phyloP scores from a whole-genome alignment of 2,329 filamentous ascomycete genomes.

The Xylariaceae sp. region DNA sequence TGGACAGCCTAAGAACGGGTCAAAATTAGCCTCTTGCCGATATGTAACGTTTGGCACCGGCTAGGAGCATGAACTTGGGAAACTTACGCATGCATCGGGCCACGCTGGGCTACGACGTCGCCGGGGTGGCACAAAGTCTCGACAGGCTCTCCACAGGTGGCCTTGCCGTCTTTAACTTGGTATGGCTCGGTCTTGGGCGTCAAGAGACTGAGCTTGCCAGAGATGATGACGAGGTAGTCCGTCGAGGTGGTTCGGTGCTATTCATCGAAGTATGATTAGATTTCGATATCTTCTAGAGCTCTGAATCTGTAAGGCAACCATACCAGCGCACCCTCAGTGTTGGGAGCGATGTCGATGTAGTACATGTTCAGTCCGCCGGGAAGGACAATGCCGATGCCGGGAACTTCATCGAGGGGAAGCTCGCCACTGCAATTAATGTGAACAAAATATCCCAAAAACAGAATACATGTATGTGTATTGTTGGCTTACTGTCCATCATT shows the following conservation, averaged over 20 bases:
- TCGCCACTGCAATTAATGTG: constrained; percentile 26
- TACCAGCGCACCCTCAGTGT: constrained; percentile 37
- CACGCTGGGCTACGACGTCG: constrained; percentile 41
- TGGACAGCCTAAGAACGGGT: constrained; percentile 38
- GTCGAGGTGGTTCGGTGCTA: constrained; percentile 44
- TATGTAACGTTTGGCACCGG: too few species aligned
- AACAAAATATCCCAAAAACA: too few species aligned
- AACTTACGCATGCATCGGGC: constrained; percentile 44
- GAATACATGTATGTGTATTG: too few species aligned
- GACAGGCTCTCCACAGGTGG: constrained; percentile 30
- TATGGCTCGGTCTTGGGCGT: constrained; percentile 36
- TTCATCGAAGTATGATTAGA: constrained; percentile 13
- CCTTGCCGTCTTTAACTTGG: constrained; percentile 32
- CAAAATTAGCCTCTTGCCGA: not conserved
- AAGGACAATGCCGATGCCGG: constrained; percentile 41
- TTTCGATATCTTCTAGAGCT: too few species aligned
- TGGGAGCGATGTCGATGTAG: constrained; percentile 41
- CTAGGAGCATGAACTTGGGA: not conserved
- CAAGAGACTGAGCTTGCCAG: constrained; percentile 38
- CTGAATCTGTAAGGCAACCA: too few species aligned
- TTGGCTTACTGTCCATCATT: constrained; percentile 40
- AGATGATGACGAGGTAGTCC: constrained; percentile 42
- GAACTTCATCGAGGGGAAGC: constrained; percentile 36
- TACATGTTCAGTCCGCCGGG: constrained; percentile 43
- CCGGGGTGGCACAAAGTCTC: constrained; percentile 39